Conservation (phyloP, 139 green algal species). For the Picochlorum costavermella region DNA sequence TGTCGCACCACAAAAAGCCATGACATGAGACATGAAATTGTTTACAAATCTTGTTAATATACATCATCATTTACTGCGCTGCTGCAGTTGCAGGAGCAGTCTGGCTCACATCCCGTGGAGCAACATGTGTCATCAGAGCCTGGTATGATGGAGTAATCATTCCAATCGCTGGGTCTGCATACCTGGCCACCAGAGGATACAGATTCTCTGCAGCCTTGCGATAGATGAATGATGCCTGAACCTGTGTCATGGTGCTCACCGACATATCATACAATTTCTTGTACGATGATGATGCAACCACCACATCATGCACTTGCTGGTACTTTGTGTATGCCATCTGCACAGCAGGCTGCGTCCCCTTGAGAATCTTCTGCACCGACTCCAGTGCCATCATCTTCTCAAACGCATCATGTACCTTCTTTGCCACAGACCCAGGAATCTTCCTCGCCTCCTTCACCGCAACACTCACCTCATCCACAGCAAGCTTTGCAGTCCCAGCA, state of each 20-base stretch:
- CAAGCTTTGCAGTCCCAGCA: slow-evolving; percentile 19
- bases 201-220: slow-evolving; percentile 14
- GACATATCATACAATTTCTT: slow-evolving; percentile 15
- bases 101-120: slow-evolving; percentile 1
- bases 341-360: slow-evolving; percentile 11
- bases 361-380: slow-evolving; percentile 19
- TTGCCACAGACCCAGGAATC: slow-evolving; percentile 15
- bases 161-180: slow-evolving; percentile 9
- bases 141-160: slow-evolving; percentile 8
- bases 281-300: slow-evolving; percentile 25
- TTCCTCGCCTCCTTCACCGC: slow-evolving; percentile 34
- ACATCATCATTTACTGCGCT: neutral
- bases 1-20: neutral
- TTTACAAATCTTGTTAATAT: neutral
- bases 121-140: slow-evolving; percentile 6
- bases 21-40: neutral
- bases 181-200: slow-evolving; percentile 1
- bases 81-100: neutral
- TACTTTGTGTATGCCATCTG: slow-evolving; percentile 16
- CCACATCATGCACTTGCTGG: slow-evolving; percentile 15
- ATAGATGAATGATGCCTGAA: slow-evolving; percentile 14
- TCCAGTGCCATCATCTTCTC: slow-evolving; percentile 23
- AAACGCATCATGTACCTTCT: slow-evolving; percentile 23
- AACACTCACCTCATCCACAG: slow-evolving; percentile 29
- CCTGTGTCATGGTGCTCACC: neutral